Evolutionary conservation across 1,284 basidiomycete species (phyloP).

Genomic region (Cryptococcus sp.): DNA sequence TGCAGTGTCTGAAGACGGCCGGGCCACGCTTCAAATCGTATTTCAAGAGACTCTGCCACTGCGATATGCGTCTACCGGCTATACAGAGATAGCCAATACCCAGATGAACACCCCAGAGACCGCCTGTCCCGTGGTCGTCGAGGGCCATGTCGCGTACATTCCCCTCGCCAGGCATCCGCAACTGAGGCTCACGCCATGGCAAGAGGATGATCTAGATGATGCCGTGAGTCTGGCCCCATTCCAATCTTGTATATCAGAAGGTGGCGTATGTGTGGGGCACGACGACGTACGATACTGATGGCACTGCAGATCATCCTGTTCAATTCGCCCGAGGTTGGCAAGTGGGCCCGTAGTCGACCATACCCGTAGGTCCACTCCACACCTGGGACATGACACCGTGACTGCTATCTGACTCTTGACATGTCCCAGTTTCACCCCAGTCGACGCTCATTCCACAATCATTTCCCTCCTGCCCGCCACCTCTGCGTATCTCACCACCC

Average conservation of each 20-base stretch:
- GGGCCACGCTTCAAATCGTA: too few relatives aligned
- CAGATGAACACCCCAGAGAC: not conserved
- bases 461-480: not conserved
- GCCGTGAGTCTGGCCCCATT: not conserved
- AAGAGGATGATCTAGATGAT: not conserved
- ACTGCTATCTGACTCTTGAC: not conserved
- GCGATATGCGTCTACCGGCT: too few relatives aligned
- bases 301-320: not conserved
- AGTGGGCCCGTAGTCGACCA: not conserved
- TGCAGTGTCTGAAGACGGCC: too few relatives aligned
- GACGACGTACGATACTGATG: not conserved
- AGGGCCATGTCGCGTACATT: not conserved
- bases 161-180: not conserved
- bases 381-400: not conserved
- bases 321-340: slow-evolving; percentile 3
- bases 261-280: not conserved
- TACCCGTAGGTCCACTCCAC: not conserved
- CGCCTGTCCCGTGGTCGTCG: not conserved
- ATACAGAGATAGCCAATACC: too few relatives aligned
- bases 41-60: too few relatives aligned
- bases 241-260: not conserved
- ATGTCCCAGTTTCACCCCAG: not conserved
- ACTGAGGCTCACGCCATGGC: not conserved
- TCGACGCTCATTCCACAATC: not conserved
- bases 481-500: not conserved